Evolutionary conservation across 2,329 filamentous ascomycete genomes (phyloP).

Genomic region (Xylariaceae sp.): DNA sequence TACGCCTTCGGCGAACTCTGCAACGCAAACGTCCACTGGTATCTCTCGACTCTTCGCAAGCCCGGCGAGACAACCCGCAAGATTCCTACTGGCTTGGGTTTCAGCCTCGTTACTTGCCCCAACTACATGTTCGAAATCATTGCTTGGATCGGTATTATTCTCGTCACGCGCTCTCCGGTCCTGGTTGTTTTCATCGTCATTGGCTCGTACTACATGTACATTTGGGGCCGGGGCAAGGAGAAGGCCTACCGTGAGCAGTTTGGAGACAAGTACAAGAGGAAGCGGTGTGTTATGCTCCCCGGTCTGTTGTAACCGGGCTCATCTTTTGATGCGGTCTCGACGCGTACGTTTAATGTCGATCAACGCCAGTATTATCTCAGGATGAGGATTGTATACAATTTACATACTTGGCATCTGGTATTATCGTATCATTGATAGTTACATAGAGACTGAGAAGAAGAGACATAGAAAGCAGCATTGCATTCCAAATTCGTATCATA

Average conservation of each 20-base stretch:
- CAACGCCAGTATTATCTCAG: background rate
- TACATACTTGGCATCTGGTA: background rate
- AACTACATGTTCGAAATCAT: conserved; percentile 95
- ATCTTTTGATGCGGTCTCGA: background rate
- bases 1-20: conserved; percentile 73
- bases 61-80: conserved; percentile 78
- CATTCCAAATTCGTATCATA: conserved; percentile 1
- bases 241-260: conserved; percentile 84
- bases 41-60: conserved; percentile 70
- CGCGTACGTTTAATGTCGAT: background rate
- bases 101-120: conserved; percentile 83
- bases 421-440: conserved; percentile 4
- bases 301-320: conserved; percentile 57
- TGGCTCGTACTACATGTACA: conserved; percentile 72
- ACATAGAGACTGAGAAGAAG: conserved; percentile 1
- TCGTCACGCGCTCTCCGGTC: conserved; percentile 73
- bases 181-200: conserved; percentile 71
- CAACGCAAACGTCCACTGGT: conserved; percentile 76
- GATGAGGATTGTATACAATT: background rate
- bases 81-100: conserved; percentile 81
- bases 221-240: conserved; percentile 92
- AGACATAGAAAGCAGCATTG: background rate
- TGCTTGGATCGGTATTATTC: conserved; percentile 76
- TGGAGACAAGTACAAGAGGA: conserved; percentile 90
- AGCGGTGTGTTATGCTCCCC: conserved; percentile 78